Evolutionary conservation across 768 basidiomycete genomes (phyloP).

Genomic region (Butyriboletus loyo): DNA sequence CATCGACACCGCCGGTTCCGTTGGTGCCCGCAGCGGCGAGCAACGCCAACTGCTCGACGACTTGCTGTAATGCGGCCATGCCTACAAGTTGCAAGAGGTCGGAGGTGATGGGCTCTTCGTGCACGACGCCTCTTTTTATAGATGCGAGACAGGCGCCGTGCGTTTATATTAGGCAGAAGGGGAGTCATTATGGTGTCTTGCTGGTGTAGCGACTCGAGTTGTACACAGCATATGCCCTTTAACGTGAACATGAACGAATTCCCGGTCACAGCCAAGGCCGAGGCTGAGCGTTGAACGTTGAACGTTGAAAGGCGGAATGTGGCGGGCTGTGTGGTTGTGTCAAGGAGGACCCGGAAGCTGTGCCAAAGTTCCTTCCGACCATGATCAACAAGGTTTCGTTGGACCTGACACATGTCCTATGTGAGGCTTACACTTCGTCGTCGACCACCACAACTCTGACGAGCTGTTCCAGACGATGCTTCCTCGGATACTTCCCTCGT

Average conservation of each 20-base stretch:
- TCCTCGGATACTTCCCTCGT: slow-evolving; percentile 53
- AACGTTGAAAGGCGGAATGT: not conserved
- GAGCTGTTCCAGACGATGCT: slow-evolving; percentile 50
- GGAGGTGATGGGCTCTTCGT: not conserved
- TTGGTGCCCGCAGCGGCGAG: slow-evolving; percentile 19
- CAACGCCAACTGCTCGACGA: slow-evolving; percentile 29
- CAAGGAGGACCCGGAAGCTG: too few species aligned
- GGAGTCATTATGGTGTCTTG: not conserved
- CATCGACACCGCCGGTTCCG: slow-evolving; percentile 11
- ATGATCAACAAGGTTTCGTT: slow-evolving; percentile 41
- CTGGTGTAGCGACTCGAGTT: slow-evolving; percentile 5
- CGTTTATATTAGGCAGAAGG: not conserved
- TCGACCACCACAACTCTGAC: slow-evolving; percentile 1
- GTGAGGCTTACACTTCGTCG: slow-evolving; percentile 33
- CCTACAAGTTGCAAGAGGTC: not conserved
- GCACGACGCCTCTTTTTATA: slow-evolving; percentile 11
- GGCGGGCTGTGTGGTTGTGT: not conserved
- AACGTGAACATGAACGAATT: not conserved
- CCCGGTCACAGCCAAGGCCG: too few species aligned
- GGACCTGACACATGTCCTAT: slow-evolving; percentile 67
- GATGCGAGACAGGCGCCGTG: not conserved
- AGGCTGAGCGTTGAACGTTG: too few species aligned
- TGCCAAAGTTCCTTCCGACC: not conserved
- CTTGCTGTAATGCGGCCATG: slow-evolving; percentile 29
- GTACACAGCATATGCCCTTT: too few species aligned